Conservation (phyloP, 495 filamentous ascomycete genomes). For the Friedmanniomyces simplex region DNA sequence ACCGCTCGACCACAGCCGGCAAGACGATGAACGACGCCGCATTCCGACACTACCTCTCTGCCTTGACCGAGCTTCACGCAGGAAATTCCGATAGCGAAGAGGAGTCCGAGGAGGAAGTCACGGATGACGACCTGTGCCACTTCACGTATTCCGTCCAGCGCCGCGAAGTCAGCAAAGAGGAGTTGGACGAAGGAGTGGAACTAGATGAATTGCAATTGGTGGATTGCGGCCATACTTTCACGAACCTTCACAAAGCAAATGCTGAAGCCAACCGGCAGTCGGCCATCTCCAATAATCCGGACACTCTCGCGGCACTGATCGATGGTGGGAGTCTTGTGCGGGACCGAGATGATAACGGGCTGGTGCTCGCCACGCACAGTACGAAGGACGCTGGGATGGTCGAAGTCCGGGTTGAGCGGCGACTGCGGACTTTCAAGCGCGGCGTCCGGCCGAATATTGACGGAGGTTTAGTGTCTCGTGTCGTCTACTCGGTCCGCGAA, state of each 20-base stretch:
- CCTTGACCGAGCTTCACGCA: not conserved
- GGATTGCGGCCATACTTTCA: not conserved
- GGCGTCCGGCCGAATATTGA: not conserved
- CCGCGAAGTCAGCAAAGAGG: slow-evolving; percentile 2
- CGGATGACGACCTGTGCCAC: not conserved
- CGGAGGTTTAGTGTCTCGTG: not conserved
- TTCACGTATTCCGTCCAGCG: slow-evolving; percentile 8
- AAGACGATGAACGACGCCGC: not conserved
- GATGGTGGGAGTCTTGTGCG: not conserved
- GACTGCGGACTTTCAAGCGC: not conserved
- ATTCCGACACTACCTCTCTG: not conserved
- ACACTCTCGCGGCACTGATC: not conserved
- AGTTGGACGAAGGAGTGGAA: slow-evolving; percentile 1
- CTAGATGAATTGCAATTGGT: slow-evolving; percentile 3
- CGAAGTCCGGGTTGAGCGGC: not conserved
- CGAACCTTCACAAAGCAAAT: not conserved
- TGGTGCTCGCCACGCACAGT: not conserved
- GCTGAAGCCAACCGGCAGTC: not conserved
- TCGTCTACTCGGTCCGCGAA: not conserved
- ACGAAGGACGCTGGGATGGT: not conserved
- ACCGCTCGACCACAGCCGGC: slow-evolving; percentile 1
- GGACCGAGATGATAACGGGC: not conserved
- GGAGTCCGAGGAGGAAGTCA: not conserved
- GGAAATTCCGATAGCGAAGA: not conserved
- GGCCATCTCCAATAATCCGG: not conserved